Percentiles rank a stretch among this genome's conserved stretches.
phyloP scores from a whole-genome alignment of 2,329 filamentous ascomycete species.

The Pseudopithomyces maydicus region DNA sequence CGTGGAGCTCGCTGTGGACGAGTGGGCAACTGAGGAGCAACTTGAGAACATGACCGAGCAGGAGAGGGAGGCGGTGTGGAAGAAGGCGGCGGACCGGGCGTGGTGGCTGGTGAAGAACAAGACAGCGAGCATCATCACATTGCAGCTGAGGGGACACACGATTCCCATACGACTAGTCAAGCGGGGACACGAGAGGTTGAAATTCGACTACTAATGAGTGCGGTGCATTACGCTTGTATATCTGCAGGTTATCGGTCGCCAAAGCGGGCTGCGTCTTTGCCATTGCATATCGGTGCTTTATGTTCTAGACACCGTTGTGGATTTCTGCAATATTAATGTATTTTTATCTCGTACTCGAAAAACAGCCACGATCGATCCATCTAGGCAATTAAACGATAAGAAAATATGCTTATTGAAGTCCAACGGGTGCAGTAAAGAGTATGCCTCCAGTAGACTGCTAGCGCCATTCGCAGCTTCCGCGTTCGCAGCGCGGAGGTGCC shows the following conservation, averaged over 20 bases:
- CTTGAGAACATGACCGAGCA: constrained; percentile 44
- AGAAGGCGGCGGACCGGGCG: constrained; percentile 63
- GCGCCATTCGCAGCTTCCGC: not conserved
- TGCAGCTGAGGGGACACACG: constrained; percentile 67
- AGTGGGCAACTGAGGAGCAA: constrained; percentile 49
- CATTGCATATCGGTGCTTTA: too few relatives aligned
- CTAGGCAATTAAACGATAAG: too few relatives aligned
- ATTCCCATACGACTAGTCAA: constrained; percentile 72
- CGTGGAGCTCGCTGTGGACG: constrained; percentile 70
- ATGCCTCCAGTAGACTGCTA: too few relatives aligned
- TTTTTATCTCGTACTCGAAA: too few relatives aligned
- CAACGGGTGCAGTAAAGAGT: too few relatives aligned
- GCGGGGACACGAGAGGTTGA: constrained; percentile 72
- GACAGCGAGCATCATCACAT: constrained; percentile 68
- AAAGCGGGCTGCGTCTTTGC: too few relatives aligned
- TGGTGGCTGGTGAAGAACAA: constrained; percentile 58
- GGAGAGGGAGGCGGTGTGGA: constrained; percentile 63
- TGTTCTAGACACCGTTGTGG: too few relatives aligned
- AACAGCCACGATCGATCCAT: too few relatives aligned
- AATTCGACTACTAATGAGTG: constrained; percentile 32
- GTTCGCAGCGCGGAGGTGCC: constrained; percentile 9
- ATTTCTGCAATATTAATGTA: too few relatives aligned
- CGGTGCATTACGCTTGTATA: too few relatives aligned
- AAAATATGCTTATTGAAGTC: too few relatives aligned
- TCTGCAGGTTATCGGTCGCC: not conserved